phyloP scores from a whole-genome alignment of 2,329 filamentous ascomycete genomes.

The Colletotrichum shisoi region DNA sequence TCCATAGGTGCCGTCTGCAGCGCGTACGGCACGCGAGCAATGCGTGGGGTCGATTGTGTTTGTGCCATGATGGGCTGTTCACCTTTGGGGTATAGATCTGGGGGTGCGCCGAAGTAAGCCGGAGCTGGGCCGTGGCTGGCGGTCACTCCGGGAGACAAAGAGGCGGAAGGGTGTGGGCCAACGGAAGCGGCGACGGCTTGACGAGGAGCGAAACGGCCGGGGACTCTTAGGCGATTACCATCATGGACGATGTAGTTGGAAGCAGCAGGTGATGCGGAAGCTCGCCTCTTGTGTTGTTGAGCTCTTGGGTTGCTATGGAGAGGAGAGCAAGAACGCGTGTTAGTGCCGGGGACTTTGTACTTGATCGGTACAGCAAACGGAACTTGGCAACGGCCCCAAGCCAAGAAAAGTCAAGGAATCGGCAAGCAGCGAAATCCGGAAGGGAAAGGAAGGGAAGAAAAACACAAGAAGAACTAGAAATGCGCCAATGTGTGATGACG shows the following conservation, averaged over 20 bases:
- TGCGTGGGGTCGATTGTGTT: conserved; percentile 19
- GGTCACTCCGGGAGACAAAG: conserved; percentile 27
- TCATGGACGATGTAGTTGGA: conserved; percentile 31
- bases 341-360: conserved; percentile 13
- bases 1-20: conserved; percentile 44
- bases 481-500: conserved; percentile 28
- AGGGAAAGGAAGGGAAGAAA: not conserved
- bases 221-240: conserved; percentile 36
- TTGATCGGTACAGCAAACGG: conserved; percentile 16
- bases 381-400: conserved; percentile 17
- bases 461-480: conserved; percentile 16
- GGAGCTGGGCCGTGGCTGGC: conserved; percentile 35
- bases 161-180: conserved; percentile 4
- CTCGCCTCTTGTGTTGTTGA: conserved; percentile 39
- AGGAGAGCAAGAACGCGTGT: conserved; percentile 25
- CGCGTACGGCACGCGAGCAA: conserved; percentile 23
- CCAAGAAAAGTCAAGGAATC: conserved; percentile 23
- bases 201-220: conserved; percentile 31
- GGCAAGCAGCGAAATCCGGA: conserved; percentile 20
- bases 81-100: conserved; percentile 36
- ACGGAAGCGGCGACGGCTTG: conserved; percentile 20
- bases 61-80: conserved; percentile 30
- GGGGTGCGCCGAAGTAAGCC: conserved; percentile 37
- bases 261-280: conserved; percentile 38
- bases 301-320: conserved; percentile 33